Evolutionary conservation across 495 filamentous ascomycete genomes (phyloP), one percentile per base, ranked within the genome.

Genomic region (Daldinia grandis): DNA sequence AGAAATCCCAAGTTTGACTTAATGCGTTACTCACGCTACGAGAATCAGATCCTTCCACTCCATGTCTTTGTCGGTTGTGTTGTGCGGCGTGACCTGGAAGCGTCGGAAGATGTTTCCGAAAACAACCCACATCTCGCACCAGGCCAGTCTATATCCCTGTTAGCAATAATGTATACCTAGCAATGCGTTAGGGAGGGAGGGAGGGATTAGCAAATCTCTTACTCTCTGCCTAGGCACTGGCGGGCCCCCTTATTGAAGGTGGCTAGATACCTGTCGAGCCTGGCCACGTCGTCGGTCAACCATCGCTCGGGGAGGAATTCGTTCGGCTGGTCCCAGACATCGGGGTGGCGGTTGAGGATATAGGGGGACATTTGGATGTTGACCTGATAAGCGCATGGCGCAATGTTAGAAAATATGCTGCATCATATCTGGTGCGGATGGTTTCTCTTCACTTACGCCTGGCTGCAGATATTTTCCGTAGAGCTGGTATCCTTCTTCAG

Each of bases 71-170:
- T 57, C 54, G 3, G 54, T 57, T 7, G 54, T 57, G 19, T 57
- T 37, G 54, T 57, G 21, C 30, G 54, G 54, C 19, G 28, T 37
- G 19, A 57, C 38, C 30, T 37, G 54, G 31, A 57, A 57, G 33
- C 54, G 54, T 37, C 54, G 54, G 54, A 57, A 57, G 17, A 57
- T 57, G 31, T 57, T 57, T 33, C 25, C 54, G 28, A 57, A 21
- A 19, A 37, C 54, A 37, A 57, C 54, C 31, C 28, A 57, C 17
- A 57, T 27, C 30, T 57, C 54, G 10, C 54, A 57, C 54, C 54
- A 57, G 33, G 54, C 54, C 7, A 57, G 54, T 19, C 54, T 57
- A 25, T 57, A 53, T 30, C 21, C 28, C 9, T 53, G 25, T 53
- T 30, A 53, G 28, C 12, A 28, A 24, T 1, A 8, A 5, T 53